These are phyloP conservation scores for Alternaria metachromatica DNA, from an alignment of 2,329 filamentous ascomycete species.

Conservation along the genomic window DNA sequence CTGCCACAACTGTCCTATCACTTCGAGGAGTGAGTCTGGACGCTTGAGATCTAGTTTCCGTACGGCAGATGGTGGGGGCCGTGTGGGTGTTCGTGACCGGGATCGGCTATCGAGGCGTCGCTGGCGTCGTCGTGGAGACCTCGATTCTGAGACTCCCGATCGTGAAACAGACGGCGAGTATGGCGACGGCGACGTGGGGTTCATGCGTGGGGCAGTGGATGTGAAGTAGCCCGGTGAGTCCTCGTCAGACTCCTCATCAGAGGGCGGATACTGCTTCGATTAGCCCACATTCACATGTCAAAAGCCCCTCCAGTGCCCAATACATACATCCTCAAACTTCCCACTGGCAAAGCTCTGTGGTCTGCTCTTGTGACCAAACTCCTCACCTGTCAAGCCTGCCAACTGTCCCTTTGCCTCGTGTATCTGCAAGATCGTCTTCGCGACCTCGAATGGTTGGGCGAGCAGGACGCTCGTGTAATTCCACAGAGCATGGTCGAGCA, in stretches of 20 bases:
- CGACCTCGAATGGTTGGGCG: constrained; percentile 95
- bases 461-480: constrained; percentile 90
- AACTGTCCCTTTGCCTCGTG: constrained; percentile 57
- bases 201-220: constrained; percentile 63
- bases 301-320: background rate
- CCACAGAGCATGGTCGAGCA: constrained; percentile 86
- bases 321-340: constrained; percentile 44
- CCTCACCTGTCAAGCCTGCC: constrained; percentile 26
- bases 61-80: constrained; percentile 50
- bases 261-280: constrained; percentile 51
- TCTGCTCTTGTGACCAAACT: constrained; percentile 29
- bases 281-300: constrained; percentile 27
- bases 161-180: constrained; percentile 46
- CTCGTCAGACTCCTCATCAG: constrained; percentile 78
- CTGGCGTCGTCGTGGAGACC: constrained; percentile 45
- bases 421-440: constrained; percentile 90
- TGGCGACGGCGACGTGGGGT: constrained; percentile 44
- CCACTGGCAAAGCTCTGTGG: constrained; percentile 43
- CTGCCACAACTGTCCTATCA: constrained; percentile 85
- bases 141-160: constrained; percentile 30
- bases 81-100: constrained; percentile 47
- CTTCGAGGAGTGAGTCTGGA: constrained; percentile 82
- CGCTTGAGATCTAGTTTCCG: constrained; percentile 75
- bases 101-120: constrained; percentile 49
- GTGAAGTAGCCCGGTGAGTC: constrained; percentile 79